Percentiles rank a stretch among this genome's conserved stretches.
These are phyloP conservation scores for Hypoxylon sp. DNA, from an alignment of 2,329 filamentous ascomycete genomes.

Conservation along the genomic window DNA sequence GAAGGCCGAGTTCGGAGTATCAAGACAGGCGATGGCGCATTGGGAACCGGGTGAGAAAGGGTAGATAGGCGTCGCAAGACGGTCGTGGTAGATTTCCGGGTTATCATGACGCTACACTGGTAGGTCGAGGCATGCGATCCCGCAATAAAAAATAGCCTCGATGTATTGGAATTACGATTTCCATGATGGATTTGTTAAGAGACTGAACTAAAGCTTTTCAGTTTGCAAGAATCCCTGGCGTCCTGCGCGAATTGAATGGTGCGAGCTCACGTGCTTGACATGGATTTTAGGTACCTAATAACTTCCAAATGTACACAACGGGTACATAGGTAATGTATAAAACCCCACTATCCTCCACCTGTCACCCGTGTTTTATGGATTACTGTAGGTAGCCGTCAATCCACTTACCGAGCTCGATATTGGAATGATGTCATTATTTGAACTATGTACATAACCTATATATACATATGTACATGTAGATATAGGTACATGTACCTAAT, in stretches of 20 bases:
- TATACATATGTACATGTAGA: too few species aligned
- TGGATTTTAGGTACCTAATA: background rate
- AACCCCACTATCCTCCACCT: too few species aligned
- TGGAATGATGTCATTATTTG: slow-evolving; percentile 30
- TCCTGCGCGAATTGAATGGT: slow-evolving; percentile 26
- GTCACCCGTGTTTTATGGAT: too few species aligned
- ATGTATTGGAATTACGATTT: slow-evolving; percentile 28
- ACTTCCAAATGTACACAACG: too few species aligned
- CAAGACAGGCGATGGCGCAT: slow-evolving; percentile 16
- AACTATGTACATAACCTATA: too few species aligned
- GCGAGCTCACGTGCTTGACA: slow-evolving; percentile 35
- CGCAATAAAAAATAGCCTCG: slow-evolving; percentile 27
- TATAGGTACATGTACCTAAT: too few species aligned
- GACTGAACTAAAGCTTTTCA: slow-evolving; percentile 11
- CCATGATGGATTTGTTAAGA: slow-evolving; percentile 33
- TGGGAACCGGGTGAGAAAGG: slow-evolving; percentile 34
- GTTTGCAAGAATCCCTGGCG: background rate
- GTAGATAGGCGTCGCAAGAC: slow-evolving; percentile 49
- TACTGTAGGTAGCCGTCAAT: too few species aligned
- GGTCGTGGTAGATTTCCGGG: slow-evolving; percentile 41
- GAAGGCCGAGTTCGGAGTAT: slow-evolving; percentile 31
- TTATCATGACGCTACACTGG: slow-evolving; percentile 45
- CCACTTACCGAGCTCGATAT: slow-evolving; percentile 1
- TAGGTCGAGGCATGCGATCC: slow-evolving; percentile 20
- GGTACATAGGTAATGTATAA: too few species aligned